phyloP scores from a whole-genome alignment of 1,284 basidiomycete species.

The Pulchroboletus neoregius region DNA sequence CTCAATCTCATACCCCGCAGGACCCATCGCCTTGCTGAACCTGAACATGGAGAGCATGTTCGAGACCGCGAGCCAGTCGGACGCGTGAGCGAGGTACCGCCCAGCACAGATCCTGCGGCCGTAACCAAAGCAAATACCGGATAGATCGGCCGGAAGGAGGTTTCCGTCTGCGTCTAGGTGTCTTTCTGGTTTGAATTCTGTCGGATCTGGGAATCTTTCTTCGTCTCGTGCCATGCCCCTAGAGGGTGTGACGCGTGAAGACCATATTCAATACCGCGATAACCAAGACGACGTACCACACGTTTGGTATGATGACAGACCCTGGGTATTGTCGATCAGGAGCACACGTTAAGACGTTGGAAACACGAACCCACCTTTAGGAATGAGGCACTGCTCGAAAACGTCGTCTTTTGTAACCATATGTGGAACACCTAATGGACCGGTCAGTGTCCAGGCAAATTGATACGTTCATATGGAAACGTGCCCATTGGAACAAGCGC shows the following conservation, averaged over 20 bases:
- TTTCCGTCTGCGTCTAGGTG: conserved; percentile 19
- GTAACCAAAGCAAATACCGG: conserved; percentile 20
- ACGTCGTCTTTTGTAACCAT: conserved; percentile 23
- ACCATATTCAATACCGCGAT: background rate
- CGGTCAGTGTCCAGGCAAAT: background rate
- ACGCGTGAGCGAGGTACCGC: conserved; percentile 16
- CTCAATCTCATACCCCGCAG: conserved; percentile 27
- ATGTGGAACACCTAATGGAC: conserved; percentile 21
- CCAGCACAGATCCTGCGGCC: conserved; percentile 28
- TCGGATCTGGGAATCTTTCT: conserved; percentile 22
- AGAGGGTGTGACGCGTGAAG: background rate
- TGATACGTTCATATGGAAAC: background rate
- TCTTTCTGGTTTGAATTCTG: conserved; percentile 25
- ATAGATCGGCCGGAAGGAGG: conserved; percentile 15
- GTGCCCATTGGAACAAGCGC: conserved; percentile 26
- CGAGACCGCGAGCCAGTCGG: conserved; percentile 20
- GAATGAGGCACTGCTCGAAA: conserved; percentile 26
- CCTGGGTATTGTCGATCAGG: conserved; percentile 11
- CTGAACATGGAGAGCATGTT: conserved; percentile 20
- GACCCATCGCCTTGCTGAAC: conserved; percentile 21
- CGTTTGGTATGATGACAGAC: conserved; percentile 20
- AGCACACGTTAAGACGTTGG: background rate
- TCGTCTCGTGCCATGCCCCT: conserved; percentile 27
- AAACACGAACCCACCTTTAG: conserved; percentile 21
- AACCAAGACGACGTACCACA: conserved; percentile 16